Evolutionary conservation across 352 stramenopile species (phyloP), one percentile per base, ranked within the genome.

Genomic region (Globisporangium cylindrosporum): DNA sequence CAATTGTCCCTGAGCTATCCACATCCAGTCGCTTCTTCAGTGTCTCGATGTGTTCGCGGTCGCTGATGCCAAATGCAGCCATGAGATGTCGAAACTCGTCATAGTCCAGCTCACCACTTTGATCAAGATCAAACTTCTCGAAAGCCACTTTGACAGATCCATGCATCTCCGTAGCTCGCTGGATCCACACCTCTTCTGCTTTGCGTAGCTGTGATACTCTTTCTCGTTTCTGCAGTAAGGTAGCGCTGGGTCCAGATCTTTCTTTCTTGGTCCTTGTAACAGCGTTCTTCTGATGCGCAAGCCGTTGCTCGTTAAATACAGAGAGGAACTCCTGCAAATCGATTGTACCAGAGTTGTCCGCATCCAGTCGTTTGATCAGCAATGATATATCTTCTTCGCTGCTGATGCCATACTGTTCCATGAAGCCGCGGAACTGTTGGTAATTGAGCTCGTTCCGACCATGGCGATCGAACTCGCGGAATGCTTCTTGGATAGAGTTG

Each of bases 341-440:
- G 34, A 91, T 71, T 41, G 73, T 70, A 0, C 81, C 78, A 0
- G 81, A 90, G 22, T 79, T 72, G 59, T 91, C 73, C 20, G 67
- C 59, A 51, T 91, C 83, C 10, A 90, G 25, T 18, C 78, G 75
- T 24, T 73, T 79, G 3, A 86, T 57, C 18, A 91, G 36, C 55
- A 86, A 68, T 1, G 78, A 71, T 5, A 91, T 70, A 38, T 76
- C 87, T 2, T 68, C 34, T 25, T 86, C 80, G 46, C 88, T 74
- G n/a, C 60, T 80, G 46, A 90, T 73, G 0, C 83, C 83, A 18
- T 79, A 90, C 32, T 81, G 75, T 1, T 62, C 64, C 72, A 91
- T 74, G 10, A 91, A 72, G 29, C 86, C 79, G 6, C 78, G 74
- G 62, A 91, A 88, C 67, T 84, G 72, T 10, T 85, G 79, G 46